phyloP scores from a whole-genome alignment of 805 yeast species.

The Sungouiella thailandica region DNA sequence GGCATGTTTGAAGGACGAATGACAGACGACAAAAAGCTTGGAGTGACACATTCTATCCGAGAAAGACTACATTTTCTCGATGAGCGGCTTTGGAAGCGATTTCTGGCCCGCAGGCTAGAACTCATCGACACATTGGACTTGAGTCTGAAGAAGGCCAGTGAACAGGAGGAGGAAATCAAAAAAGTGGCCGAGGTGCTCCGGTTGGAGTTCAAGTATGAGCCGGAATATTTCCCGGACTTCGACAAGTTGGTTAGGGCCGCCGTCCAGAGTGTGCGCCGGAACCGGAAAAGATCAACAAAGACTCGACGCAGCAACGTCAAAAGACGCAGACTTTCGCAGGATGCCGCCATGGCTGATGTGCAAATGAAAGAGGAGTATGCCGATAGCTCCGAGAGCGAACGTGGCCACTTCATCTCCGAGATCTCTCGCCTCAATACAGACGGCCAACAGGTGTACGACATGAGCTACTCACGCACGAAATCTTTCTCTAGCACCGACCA shows the following conservation, averaged over 20 bases:
- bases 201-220: constrained; percentile 70
- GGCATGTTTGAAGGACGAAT: constrained; percentile 3
- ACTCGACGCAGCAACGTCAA: constrained; percentile 14
- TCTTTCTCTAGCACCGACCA: constrained; percentile 28
- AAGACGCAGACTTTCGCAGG: constrained; percentile 6
- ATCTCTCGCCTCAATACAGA: constrained; percentile 31
- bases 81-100: constrained; percentile 81
- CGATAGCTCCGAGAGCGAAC: constrained; percentile 1
- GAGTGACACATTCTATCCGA: constrained; percentile 56
- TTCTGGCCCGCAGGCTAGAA: constrained; percentile 86
- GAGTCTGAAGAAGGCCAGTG: constrained; percentile 76
- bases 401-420: constrained; percentile 26
- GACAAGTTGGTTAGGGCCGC: constrained; percentile 91
- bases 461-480: constrained; percentile 28
- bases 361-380: constrained; percentile 1
- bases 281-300: constrained; percentile 61
- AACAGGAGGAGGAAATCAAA: constrained; percentile 79
- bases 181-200: constrained; percentile 74
- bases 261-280: constrained; percentile 86
- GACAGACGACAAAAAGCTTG: constrained; percentile 34
- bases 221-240: constrained; percentile 60
- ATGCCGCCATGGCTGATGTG: not conserved
- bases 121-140: constrained; percentile 71
- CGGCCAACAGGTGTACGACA: constrained; percentile 27
- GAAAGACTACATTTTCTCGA: constrained; percentile 68